A percentile compares a stretch with the other conserved stretches of the same genome.
Evolutionary conservation across 2,329 filamentous ascomycete species (phyloP).

Genomic region (Dothideomycetidae sp.): DNA sequence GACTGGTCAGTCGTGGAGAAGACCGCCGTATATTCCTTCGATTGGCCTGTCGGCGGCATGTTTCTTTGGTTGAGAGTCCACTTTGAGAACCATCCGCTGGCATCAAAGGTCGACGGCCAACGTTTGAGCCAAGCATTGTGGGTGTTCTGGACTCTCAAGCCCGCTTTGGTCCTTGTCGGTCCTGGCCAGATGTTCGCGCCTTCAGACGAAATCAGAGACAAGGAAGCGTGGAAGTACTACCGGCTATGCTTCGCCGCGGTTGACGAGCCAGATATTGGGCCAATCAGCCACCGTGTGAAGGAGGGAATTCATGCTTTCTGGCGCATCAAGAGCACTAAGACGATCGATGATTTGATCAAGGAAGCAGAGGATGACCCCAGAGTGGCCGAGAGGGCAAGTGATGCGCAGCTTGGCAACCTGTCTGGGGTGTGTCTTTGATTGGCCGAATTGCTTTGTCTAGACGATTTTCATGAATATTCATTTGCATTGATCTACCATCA

Average conservation of each 20-base stretch:
- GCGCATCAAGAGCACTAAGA: conserved; percentile 51
- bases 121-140: conserved; percentile 53
- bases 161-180: conserved; percentile 53
- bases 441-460: no score
- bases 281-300: conserved; percentile 49
- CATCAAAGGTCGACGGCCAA: conserved; percentile 34
- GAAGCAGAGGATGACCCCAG: conserved; percentile 18
- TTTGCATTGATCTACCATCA: no score
- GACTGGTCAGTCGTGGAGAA: conserved; percentile 68
- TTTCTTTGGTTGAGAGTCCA: conserved; percentile 71
- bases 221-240: conserved; percentile 55
- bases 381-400: background rate
- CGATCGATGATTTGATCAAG: conserved; percentile 48
- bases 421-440: background rate
- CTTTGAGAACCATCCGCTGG: conserved; percentile 61
- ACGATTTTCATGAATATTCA: no score
- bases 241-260: conserved; percentile 78
- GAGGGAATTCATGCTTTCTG: conserved; percentile 62
- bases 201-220: conserved; percentile 41
- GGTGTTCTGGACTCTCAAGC: conserved; percentile 54
- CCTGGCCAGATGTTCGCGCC: conserved; percentile 65
- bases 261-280: conserved; percentile 52
- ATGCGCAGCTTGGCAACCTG: background rate
- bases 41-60: conserved; percentile 78
- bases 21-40: conserved; percentile 58